These are phyloP conservation scores for Neospermospora avenae DNA, from an alignment of 2,329 filamentous ascomycete species.

Conservation along the genomic window DNA sequence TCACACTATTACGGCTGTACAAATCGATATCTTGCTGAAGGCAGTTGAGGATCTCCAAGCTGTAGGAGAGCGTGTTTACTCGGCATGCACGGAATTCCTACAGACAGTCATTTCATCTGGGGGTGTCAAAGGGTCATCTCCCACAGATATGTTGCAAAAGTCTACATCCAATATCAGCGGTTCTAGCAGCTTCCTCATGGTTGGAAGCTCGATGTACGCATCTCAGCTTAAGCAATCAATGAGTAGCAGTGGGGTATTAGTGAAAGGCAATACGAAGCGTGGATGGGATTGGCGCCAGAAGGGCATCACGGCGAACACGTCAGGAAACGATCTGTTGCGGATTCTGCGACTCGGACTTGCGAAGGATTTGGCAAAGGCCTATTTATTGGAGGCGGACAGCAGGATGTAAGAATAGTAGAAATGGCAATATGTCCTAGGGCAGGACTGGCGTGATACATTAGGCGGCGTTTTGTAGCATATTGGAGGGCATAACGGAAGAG, in stretches of 20 bases:
- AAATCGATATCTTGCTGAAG: conserved; percentile 73
- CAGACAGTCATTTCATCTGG: conserved; percentile 69
- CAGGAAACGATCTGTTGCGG: conserved; percentile 67
- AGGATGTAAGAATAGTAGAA: conserved; percentile 25
- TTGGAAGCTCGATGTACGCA: conserved; percentile 69
- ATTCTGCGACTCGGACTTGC: conserved; percentile 71
- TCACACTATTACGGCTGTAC: conserved; percentile 61
- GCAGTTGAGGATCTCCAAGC: conserved; percentile 78
- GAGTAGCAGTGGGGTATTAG: conserved; percentile 49
- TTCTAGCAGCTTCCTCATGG: conserved; percentile 58
- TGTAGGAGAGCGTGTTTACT: conserved; percentile 68
- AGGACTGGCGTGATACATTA: conserved; percentile 8
- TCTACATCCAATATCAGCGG: conserved; percentile 51
- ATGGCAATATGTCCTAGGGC: neutral
- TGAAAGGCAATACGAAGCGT: conserved; percentile 48
- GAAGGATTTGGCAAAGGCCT: conserved; percentile 67
- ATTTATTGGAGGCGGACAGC: conserved; percentile 62
- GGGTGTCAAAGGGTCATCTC: conserved; percentile 60
- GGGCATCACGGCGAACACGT: conserved; percentile 53
- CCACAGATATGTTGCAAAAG: conserved; percentile 66
- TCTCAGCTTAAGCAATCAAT: conserved; percentile 60
- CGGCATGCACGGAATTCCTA: conserved; percentile 75
- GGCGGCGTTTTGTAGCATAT: conserved; percentile 19
- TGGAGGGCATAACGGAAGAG: conserved; percentile 12
- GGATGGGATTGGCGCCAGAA: conserved; percentile 69